Conservation (phyloP, 176 grass and related monocot genomes). For the Pontederia paniculata region DNA sequence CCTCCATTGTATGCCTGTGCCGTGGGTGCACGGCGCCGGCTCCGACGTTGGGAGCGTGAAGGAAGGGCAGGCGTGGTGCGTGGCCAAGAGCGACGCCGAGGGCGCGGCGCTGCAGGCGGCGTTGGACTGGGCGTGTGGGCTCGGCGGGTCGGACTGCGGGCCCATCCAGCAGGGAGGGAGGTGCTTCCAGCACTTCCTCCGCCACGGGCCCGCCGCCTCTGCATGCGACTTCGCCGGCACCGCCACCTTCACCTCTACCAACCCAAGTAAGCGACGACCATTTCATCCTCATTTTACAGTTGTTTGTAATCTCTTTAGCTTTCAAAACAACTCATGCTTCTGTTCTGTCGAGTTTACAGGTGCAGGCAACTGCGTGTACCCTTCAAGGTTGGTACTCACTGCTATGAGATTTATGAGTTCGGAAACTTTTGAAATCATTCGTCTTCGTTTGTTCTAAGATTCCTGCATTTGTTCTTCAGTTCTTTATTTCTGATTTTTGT, state of each 20-base stretch:
- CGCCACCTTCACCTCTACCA: conserved; percentile 49
- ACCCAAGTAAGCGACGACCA: conserved; percentile 32
- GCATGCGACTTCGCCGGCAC: conserved; percentile 59
- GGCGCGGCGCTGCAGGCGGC: conserved; percentile 51
- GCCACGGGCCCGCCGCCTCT: conserved; percentile 29
- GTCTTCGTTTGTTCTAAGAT: too few species aligned
- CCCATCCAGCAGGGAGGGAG: conserved; percentile 51
- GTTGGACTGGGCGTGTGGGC: conserved; percentile 55
- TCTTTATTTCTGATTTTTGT: too few species aligned
- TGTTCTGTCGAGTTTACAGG: conserved; percentile 22
- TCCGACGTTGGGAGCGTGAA: background rate
- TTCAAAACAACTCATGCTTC: background rate
- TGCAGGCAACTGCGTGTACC: conserved; percentile 38
- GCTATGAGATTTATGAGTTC: too few species aligned
- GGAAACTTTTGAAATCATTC: too few species aligned
- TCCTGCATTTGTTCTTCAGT: too few species aligned
- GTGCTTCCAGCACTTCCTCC: conserved; percentile 64
- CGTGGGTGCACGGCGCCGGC: too few species aligned
- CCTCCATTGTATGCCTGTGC: too few species aligned
- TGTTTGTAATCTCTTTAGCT: background rate
- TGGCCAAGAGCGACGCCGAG: conserved; percentile 67
- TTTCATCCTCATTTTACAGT: background rate
- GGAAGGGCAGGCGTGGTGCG: conserved; percentile 49
- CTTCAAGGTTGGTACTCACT: conserved; percentile 42
- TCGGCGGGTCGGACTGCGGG: conserved; percentile 46